phyloP scores from a whole-genome alignment of 2,329 filamentous ascomycete species.

The Ophioceras dolichostomum region DNA sequence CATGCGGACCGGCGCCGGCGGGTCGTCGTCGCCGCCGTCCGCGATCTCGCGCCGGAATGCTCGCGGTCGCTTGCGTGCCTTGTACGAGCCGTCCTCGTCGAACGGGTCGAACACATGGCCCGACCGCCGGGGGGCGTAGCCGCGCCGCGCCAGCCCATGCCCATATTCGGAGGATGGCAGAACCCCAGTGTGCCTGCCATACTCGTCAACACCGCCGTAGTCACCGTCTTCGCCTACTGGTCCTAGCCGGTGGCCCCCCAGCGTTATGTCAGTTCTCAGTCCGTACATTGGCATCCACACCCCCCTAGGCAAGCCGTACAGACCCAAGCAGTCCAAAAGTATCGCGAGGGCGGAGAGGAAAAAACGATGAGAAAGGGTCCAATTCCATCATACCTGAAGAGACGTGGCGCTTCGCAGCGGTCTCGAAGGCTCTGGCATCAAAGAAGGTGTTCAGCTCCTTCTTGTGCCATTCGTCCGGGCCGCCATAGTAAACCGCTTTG shows the following conservation, averaged over 20 bases:
- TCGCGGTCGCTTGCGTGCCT: constrained; percentile 1
- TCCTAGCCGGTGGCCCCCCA: too few relatives aligned
- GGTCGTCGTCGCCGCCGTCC: not conserved
- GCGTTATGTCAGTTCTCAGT: too few relatives aligned
- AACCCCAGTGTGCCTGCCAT: not conserved
- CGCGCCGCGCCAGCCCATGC: not conserved
- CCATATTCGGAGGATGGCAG: not conserved
- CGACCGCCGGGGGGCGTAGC: not conserved
- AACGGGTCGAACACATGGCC: not conserved
- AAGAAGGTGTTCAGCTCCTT: not conserved
- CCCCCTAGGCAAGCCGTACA: too few relatives aligned
- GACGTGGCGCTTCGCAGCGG: not conserved
- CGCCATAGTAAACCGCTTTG: constrained; percentile 29
- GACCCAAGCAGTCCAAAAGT: too few relatives aligned
- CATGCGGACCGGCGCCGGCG: not conserved
- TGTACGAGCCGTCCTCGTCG: not conserved
- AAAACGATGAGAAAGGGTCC: too few relatives aligned
- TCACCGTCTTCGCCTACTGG: not conserved
- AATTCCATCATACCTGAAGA: not conserved
- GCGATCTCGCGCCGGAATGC: not conserved
- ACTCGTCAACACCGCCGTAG: not conserved
- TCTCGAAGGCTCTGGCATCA: not conserved
- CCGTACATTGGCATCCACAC: too few relatives aligned
- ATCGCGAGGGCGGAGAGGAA: too few relatives aligned
- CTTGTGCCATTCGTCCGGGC: constrained; percentile 20